A percentile compares a stretch with the other conserved stretches of the same genome.
phyloP scores from a whole-genome alignment of 1,284 basidiomycete species.

The Trametes sp. region DNA sequence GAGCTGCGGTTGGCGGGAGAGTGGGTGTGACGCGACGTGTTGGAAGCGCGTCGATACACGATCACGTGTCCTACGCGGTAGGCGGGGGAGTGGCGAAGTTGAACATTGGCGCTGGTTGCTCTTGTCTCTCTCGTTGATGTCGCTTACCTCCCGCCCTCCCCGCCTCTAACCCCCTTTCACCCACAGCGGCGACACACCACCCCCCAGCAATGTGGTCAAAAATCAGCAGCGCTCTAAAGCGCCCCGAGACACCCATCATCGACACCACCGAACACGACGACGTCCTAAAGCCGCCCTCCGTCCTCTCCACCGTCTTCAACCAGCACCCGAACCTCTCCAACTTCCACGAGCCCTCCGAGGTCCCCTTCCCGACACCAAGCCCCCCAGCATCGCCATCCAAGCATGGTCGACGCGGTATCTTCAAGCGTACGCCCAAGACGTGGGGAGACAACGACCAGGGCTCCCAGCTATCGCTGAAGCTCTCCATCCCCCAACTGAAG shows the following conservation, averaged over 20 bases:
- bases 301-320: slow-evolving; percentile 59
- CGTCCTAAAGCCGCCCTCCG: slow-evolving; percentile 49
- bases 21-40: too few species aligned
- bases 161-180: neutral
- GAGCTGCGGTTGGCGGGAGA: too few species aligned
- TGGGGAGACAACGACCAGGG: slow-evolving; percentile 33
- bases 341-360: slow-evolving; percentile 53
- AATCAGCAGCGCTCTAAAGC: slow-evolving; percentile 62
- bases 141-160: neutral
- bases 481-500: slow-evolving; percentile 54
- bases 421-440: slow-evolving; percentile 47
- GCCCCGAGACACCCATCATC: slow-evolving; percentile 36
- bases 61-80: slow-evolving; percentile 18
- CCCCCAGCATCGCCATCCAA: slow-evolving; percentile 55
- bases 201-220: slow-evolving; percentile 64
- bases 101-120: slow-evolving; percentile 21
- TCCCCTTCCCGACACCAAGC: slow-evolving; percentile 48
- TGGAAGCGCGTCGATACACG: slow-evolving; percentile 8
- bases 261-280: slow-evolving; percentile 42
- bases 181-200: slow-evolving; percentile 19
- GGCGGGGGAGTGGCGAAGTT: slow-evolving; percentile 16
- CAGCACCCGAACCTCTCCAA: slow-evolving; percentile 67
- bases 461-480: slow-evolving; percentile 43
- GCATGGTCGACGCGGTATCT: slow-evolving; percentile 43
- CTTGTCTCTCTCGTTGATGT: slow-evolving; percentile 15